Percentiles rank a stretch among this genome's conserved stretches.
These are phyloP conservation scores for Oryza glaberrima DNA, from an alignment of 176 grass and related monocot species.

Conservation along the genomic window DNA sequence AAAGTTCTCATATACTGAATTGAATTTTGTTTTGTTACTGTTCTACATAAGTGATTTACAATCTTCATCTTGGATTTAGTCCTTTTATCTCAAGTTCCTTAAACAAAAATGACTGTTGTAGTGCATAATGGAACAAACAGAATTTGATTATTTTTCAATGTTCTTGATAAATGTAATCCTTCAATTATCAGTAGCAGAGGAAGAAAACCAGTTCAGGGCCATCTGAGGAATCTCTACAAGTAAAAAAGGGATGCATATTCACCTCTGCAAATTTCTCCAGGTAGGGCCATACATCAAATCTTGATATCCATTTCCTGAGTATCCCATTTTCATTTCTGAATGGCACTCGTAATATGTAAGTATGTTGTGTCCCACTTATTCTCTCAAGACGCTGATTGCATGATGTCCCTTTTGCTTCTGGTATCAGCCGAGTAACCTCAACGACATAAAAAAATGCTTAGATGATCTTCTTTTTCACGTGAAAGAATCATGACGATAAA, in stretches of 20 bases:
- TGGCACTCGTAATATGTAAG: constrained; percentile 79
- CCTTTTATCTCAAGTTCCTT: not conserved
- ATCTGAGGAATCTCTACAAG: constrained; percentile 17
- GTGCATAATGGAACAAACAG: not conserved
- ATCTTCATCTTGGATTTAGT: not conserved
- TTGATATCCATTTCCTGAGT: constrained; percentile 91
- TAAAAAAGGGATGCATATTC: constrained; percentile 35
- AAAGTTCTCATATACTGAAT: not conserved
- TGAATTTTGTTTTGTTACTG: not conserved
- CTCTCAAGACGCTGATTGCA: constrained; percentile 91
- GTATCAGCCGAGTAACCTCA: constrained; percentile 94
- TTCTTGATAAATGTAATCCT: not conserved
- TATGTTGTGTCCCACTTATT: constrained; percentile 82
- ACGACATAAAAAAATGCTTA: constrained; percentile 32
- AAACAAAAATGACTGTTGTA: not conserved
- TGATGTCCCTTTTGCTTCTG: constrained; percentile 88
- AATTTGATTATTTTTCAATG: not conserved
- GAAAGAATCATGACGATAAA: not conserved
- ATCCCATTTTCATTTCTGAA: constrained; percentile 83
- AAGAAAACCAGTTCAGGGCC: not conserved
- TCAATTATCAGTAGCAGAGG: not conserved
- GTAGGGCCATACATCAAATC: constrained; percentile 98
- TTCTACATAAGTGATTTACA: not conserved
- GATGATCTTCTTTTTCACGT: not conserved
- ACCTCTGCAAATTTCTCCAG: constrained; percentile 84